Evolutionary conservation across 805 yeast genomes (phyloP).

Genomic region (Candida khao-thaluensis): DNA sequence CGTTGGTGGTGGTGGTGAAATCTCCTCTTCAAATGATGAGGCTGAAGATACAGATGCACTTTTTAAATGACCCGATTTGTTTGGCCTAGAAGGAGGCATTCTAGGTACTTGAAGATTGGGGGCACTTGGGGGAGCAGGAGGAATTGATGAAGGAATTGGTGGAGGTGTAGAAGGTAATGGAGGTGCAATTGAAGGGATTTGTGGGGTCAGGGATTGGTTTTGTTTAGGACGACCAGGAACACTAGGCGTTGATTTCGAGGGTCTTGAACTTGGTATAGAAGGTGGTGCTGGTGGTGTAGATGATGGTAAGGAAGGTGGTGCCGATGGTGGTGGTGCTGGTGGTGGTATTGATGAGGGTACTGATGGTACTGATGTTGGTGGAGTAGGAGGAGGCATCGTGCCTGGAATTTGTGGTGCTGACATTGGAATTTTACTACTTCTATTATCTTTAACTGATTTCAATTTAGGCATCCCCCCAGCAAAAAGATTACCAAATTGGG

Average conservation of each 20-base stretch:
- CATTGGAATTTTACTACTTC: conserved; percentile 34
- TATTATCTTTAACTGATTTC: conserved; percentile 39
- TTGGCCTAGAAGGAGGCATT: conserved; percentile 41
- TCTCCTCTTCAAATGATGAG: conserved; percentile 19
- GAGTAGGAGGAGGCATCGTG: conserved; percentile 8
- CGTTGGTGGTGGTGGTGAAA: conserved; percentile 17
- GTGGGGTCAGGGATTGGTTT: background rate
- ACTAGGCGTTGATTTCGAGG: conserved; percentile 19
- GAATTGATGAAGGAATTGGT: background rate
- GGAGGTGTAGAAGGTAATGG: conserved; percentile 16
- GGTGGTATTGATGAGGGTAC: conserved; percentile 30
- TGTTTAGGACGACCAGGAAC: conserved; percentile 12
- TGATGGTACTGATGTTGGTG: conserved; percentile 22
- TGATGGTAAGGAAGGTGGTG: background rate
- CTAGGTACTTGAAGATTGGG: conserved; percentile 24
- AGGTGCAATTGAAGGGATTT: conserved; percentile 11
- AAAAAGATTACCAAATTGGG: conserved; percentile 64
- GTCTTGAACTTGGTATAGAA: conserved; percentile 20
- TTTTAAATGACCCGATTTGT: conserved; percentile 36
- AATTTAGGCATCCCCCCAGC: conserved; percentile 82
- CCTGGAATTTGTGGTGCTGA: conserved; percentile 41
- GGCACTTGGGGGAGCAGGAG: conserved; percentile 24
- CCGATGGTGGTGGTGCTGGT: conserved; percentile 18
- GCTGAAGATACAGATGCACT: conserved; percentile 19
- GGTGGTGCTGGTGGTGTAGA: too few relatives aligned